Base-by-base conservation (phyloP, 331 rosid genomes). In the Quercus tomentella region DNA sequence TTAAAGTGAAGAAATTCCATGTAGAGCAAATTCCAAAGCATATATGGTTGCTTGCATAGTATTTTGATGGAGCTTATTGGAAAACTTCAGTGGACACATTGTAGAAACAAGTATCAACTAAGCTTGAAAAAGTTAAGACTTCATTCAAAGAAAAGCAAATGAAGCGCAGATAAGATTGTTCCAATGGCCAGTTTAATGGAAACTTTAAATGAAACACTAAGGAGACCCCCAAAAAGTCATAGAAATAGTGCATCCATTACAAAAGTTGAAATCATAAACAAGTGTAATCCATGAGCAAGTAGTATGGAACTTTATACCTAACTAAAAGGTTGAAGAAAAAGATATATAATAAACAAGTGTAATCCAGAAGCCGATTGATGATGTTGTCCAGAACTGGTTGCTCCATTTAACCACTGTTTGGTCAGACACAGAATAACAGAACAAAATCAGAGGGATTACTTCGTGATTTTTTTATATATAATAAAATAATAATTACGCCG, bases 241-340 rank as follows among this genome's bases (percentile, higher is more conserved):
- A 7, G 9, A 31, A 26, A 62, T 7, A 26, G 18, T 16, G 20
- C 37, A 25, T 25, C 20, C 68, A 10, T 25, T 26, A 12, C 17
- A n/a, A 25, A 62, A 26, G n/a, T 62, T 14, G 35, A 26, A 8
- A 14, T 62, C n/a, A 58, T 6, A 21, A 58, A 11, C 26, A 58
- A 58, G 65, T 14, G 43, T 12, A 35, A 70, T 3, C 43, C 33
- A 70, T 11, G 21, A 49, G 26, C 18, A 6, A n/a, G n/a, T n/a
- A n/a, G n/a, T n/a, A 5, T 71, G 26, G 22, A 26, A 15, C 22
- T 56, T 18, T 56, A 37, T 14, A 16, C 18, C 41, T 37, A 54
- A 23, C 43, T 10, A 66, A 57, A 73, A 74, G 58, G 61, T 20
- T 11, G 76, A 73, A 79, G 82, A 62, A 70, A 83, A 80, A 78